Evolutionary conservation across 306 rosid genomes (phyloP).

Genomic region (Gastrolobium bilobum): DNA sequence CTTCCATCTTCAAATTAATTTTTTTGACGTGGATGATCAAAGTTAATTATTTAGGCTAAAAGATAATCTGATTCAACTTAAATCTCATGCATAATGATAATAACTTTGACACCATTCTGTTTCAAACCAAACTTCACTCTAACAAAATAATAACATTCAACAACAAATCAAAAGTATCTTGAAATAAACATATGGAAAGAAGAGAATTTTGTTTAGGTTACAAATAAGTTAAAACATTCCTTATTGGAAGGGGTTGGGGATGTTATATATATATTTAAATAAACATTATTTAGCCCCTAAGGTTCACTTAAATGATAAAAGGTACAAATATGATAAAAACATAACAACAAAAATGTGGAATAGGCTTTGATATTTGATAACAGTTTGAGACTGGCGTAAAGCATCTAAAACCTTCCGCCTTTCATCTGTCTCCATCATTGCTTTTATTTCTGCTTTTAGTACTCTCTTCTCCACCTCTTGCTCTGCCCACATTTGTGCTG

Average conservation of each 20-base stretch:
- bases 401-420: constrained; percentile 27
- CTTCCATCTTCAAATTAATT: no score
- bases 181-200: neutral
- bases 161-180: neutral
- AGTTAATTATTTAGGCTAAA: neutral
- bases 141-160: no score
- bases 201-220: no score
- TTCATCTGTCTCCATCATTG: constrained; percentile 36
- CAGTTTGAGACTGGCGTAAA: constrained; percentile 30
- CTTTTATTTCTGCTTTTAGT: constrained; percentile 33
- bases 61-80: neutral
- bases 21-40: no score
- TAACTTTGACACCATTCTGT: neutral
- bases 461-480: constrained; percentile 38
- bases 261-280: no score
- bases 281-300: neutral
- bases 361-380: constrained; percentile 51
- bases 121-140: neutral
- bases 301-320: constrained; percentile 16
- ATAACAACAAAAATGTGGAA: constrained; percentile 38
- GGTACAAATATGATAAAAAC: constrained; percentile 30
- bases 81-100: neutral
- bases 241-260: no score
- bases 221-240: no score
- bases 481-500: constrained; percentile 34